A percentile compares a stretch with the other conserved stretches of the same genome.
phyloP scores from a whole-genome alignment of 208 protist genomes.

The Phytomonas sp. region DNA sequence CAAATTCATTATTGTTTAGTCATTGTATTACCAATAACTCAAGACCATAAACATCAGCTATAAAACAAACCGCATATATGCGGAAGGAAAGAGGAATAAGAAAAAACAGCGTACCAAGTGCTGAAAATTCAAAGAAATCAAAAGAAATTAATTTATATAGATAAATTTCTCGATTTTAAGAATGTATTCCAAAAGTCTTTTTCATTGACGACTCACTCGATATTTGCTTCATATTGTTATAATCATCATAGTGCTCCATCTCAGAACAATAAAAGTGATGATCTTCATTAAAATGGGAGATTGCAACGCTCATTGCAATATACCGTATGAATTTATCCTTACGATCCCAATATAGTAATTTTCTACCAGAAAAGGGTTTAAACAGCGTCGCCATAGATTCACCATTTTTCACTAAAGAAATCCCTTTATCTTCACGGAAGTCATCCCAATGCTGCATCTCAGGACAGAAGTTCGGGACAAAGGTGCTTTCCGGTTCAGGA shows the following conservation, averaged over 20 bases:
- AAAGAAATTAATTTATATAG: not conserved
- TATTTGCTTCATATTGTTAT: not conserved
- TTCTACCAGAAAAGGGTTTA: slow-evolving; percentile 13
- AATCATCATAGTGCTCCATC: slow-evolving; percentile 51
- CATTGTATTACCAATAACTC: not conserved
- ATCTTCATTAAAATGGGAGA: slow-evolving; percentile 9
- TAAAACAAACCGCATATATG: not conserved
- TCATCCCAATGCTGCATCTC: slow-evolving; percentile 83
- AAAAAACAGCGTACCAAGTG: not conserved
- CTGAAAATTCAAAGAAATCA: not conserved
- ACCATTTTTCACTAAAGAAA: slow-evolving; percentile 11
- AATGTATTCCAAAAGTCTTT: slow-evolving; percentile 1
- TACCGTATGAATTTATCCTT: slow-evolving; percentile 16
- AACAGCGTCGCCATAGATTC: slow-evolving; percentile 22
- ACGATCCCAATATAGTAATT: slow-evolving; percentile 16
- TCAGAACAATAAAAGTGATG: slow-evolving; percentile 36
- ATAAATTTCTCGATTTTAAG: not conserved
- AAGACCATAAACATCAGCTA: not conserved
- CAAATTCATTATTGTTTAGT: not conserved
- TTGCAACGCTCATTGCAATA: slow-evolving; percentile 18
- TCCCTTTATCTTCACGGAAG: slow-evolving; percentile 20
- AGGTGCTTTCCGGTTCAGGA: slow-evolving; percentile 14
- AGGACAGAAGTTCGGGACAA: slow-evolving; percentile 28
- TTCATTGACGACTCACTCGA: not conserved
- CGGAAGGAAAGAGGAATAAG: not conserved